Conservation (phyloP, 768 basidiomycete species). For the Leccinum imitatum region DNA sequence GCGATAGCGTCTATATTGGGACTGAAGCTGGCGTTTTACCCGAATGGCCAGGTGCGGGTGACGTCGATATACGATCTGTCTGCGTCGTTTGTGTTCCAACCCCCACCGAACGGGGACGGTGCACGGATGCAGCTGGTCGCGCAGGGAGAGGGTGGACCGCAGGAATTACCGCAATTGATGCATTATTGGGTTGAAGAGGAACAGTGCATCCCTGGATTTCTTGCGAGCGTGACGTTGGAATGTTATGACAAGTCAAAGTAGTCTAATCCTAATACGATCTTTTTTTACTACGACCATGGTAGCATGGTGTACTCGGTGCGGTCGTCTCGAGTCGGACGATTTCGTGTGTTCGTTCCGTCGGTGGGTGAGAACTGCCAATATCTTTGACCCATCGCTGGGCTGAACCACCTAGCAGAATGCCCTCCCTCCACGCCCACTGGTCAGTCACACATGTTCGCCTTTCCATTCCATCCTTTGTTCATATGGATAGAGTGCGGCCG, state of each 20-base stretch:
- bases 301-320: too few species aligned
- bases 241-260: conserved; percentile 76
- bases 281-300: not conserved
- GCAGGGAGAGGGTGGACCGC: conserved; percentile 70
- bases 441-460: too few species aligned
- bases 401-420: too few species aligned
- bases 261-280: not conserved
- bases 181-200: conserved; percentile 85
- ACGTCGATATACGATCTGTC: conserved; percentile 88
- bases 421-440: too few species aligned
- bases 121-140: conserved; percentile 71
- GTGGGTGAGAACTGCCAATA: too few species aligned
- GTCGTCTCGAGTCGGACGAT: too few species aligned
- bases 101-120: conserved; percentile 40
- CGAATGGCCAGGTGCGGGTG: conserved; percentile 85
- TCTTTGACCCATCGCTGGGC: too few species aligned
- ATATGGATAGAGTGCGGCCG: too few species aligned
- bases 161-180: conserved; percentile 74
- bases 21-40: conserved; percentile 88
- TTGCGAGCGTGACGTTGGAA: conserved; percentile 86
- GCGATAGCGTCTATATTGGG: conserved; percentile 88
- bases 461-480: too few species aligned
- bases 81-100: conserved; percentile 86
- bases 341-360: too few species aligned
- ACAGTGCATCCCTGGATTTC: conserved; percentile 84